A percentile compares a stretch with the other conserved stretches of the same genome.
phyloP scores from a whole-genome alignment of 2,329 filamentous ascomycete species.

The Rutstroemia sp. region DNA sequence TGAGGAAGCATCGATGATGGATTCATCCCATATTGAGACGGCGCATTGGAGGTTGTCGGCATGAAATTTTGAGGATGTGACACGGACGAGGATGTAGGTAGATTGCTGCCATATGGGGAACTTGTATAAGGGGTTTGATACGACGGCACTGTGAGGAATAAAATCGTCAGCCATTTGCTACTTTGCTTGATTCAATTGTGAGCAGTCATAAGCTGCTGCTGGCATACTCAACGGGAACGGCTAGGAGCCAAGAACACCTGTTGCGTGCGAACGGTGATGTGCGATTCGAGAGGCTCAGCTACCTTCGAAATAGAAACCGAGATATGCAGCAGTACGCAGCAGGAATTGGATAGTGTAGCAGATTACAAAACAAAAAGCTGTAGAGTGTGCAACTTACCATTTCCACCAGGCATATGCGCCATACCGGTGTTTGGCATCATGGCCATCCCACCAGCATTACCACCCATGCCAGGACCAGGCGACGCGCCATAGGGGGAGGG shows the following conservation, averaged over 20 bases:
- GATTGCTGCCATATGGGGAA: conserved; percentile 43
- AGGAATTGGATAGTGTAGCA: not conserved
- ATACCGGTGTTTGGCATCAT: conserved; percentile 49
- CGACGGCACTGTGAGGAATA: conserved; percentile 38
- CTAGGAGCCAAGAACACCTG: not conserved
- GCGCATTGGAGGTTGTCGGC: conserved; percentile 42
- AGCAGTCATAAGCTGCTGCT: conserved; percentile 7
- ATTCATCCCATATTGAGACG: conserved; percentile 23
- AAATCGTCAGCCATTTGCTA: conserved; percentile 21
- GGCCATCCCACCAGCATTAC: conserved; percentile 31
- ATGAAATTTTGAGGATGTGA: conserved; percentile 49
- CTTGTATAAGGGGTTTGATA: conserved; percentile 52
- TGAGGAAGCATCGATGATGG: conserved; percentile 46
- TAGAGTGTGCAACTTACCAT: conserved; percentile 27
- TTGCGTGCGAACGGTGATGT: not conserved
- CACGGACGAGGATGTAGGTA: conserved; percentile 30
- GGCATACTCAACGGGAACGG: not conserved
- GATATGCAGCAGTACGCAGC: not conserved
- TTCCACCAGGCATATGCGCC: conserved; percentile 27
- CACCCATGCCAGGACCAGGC: conserved; percentile 21
- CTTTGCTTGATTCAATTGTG: conserved; percentile 15
- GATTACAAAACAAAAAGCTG: not conserved
- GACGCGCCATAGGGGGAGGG: conserved; percentile 23
- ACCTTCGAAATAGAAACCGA: not conserved
- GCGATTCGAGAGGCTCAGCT: not conserved